phyloP scores from a whole-genome alignment of 2,329 filamentous ascomycete species.

The Epichloe brachyelytri region DNA sequence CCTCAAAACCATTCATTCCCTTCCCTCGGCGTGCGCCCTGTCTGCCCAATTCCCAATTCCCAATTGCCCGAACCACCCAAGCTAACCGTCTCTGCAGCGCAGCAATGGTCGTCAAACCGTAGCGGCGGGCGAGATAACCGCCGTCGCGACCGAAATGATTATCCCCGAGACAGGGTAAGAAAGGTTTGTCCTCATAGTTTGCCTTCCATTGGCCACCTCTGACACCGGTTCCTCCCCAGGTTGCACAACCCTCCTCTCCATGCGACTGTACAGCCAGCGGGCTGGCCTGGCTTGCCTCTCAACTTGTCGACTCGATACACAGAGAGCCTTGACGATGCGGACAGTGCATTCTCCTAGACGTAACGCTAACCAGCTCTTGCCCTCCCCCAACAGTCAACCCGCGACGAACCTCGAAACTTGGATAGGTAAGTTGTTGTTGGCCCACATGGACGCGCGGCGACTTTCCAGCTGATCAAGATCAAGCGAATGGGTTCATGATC shows the following conservation, averaged over 20 bases:
- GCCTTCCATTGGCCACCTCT: neutral
- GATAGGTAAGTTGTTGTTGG: slow-evolving; percentile 44
- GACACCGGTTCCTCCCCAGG: slow-evolving; percentile 13
- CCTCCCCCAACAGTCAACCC: slow-evolving; percentile 42
- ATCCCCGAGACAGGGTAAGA: slow-evolving; percentile 75
- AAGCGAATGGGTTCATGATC: slow-evolving; percentile 91
- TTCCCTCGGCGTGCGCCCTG: neutral
- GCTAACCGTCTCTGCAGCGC: slow-evolving; percentile 11
- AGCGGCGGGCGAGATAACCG: slow-evolving; percentile 23
- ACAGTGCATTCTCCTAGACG: slow-evolving; percentile 20
- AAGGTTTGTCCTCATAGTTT: slow-evolving; percentile 47
- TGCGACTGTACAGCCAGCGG: slow-evolving; percentile 13
- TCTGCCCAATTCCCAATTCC: neutral
- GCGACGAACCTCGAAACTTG: slow-evolving; percentile 51
- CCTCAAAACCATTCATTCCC: neutral
- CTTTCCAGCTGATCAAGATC: slow-evolving; percentile 2
- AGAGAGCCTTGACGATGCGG: slow-evolving; percentile 18
- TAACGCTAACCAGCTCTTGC: slow-evolving; percentile 16
- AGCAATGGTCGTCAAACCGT: slow-evolving; percentile 23
- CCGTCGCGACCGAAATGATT: slow-evolving; percentile 28
- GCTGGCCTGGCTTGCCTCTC: slow-evolving; percentile 17
- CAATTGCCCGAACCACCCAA: neutral
- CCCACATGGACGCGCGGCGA: slow-evolving; percentile 10
- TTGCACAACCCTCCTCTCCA: slow-evolving; percentile 21
- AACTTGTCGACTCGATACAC: slow-evolving; percentile 17